Base-by-base conservation (phyloP, 1,139 yeast genomes). In the Candida sojae region DNA sequence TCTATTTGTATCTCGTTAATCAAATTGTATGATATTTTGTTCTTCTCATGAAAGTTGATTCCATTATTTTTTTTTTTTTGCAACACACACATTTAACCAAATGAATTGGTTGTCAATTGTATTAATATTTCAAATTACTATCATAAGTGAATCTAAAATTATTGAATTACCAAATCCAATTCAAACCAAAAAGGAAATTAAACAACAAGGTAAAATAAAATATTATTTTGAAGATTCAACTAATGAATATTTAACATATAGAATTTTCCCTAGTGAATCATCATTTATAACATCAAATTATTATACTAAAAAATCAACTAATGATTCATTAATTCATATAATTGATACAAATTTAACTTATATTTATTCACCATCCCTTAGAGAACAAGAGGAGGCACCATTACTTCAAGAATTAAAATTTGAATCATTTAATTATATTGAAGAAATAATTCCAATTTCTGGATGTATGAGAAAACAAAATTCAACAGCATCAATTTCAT, bases 381-480 rank as follows among this genome's bases (percentile, higher is more conserved):
- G n/a, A n/a, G n/a, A n/a, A n/a, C n/a, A n/a, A n/a, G n/a, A n/a
- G n/a, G n/a, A n/a, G n/a, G n/a, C 11, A 36, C 42, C 13, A 32
- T n/a, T 6, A 25, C 39, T n/a, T 33, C 33, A 13, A 32, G 41
- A 41, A 32, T 12, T 41, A 13, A 26, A 43, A 11, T 44, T 43
- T 13, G 47, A 47, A 2, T 30, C 42, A 1, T 10, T 42, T 10
- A 41, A 28, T 17, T 26, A 38, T 23, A 12, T 42, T 2, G 11
- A 23, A 10, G 12, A 33, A 13, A 42, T 7, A 5, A 26, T 46
- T 5, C 52, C 54, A 7, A 23, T 51, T 4, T 40, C 51, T 2
- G 56, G 56, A 11, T 53, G 54, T 32, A 32, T 52, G 2, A 28
- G 42, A 8, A 50, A 48, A 48, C 11, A 6, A 3, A 42, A 44